Conservation (phyloP, 495 filamentous ascomycete genomes). For the Daldinia bambusicola region DNA sequence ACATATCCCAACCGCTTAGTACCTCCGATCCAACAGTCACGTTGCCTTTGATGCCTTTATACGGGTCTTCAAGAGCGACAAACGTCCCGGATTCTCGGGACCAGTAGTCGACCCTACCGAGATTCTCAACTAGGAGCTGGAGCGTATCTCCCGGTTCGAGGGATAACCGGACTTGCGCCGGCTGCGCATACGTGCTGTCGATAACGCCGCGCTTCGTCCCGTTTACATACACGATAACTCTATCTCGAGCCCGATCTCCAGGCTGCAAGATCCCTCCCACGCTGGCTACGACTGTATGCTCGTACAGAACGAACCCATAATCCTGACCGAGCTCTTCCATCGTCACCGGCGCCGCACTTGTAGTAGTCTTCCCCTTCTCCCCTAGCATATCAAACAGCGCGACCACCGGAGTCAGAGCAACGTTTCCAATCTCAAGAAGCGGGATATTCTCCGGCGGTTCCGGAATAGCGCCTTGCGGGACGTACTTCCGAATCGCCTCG, state of each 20-base stretch:
- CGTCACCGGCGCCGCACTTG: conserved; percentile 45
- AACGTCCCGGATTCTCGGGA: conserved; percentile 47
- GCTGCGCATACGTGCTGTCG: conserved; percentile 55
- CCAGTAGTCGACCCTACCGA: conserved; percentile 59
- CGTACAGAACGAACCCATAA: conserved; percentile 56
- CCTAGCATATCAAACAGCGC: conserved; percentile 49
- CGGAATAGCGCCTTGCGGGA: conserved; percentile 48
- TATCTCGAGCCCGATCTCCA: conserved; percentile 55
- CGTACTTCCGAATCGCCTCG: conserved; percentile 51
- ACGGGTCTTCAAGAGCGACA: conserved; percentile 53
- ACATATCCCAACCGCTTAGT: conserved; percentile 54
- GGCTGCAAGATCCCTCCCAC: conserved; percentile 48
- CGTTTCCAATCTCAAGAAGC: conserved; percentile 43
- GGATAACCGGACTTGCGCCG: conserved; percentile 47
- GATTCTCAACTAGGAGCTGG: conserved; percentile 58
- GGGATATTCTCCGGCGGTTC: conserved; percentile 48
- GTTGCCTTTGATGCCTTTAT: conserved; percentile 58
- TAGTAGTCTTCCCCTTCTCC: neutral
- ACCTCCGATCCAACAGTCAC: conserved; percentile 52
- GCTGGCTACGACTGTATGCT: conserved; percentile 45
- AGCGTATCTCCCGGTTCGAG: conserved; percentile 53
- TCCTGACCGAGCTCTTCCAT: conserved; percentile 59
- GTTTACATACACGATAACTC: conserved; percentile 60
- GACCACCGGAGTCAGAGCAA: conserved; percentile 43
- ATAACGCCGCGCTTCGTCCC: conserved; percentile 52